Evolutionary conservation across 768 basidiomycete species (phyloP).

Genomic region (Rhizopogon rudus): DNA sequence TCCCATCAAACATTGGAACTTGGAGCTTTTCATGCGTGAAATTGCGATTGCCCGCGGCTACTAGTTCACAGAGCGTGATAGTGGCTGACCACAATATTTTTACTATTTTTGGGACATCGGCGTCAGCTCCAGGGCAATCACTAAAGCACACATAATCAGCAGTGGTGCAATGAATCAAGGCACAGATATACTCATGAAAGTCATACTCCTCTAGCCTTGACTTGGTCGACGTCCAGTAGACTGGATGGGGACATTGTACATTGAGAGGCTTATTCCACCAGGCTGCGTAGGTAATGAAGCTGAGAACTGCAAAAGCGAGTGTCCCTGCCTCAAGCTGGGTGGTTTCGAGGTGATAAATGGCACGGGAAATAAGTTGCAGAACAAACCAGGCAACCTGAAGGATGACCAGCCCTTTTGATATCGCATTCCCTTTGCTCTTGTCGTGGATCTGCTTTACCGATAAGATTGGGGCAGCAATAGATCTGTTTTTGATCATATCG

Average conservation of each 20-base stretch:
- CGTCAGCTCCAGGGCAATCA: fast-evolving
- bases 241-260: slow-evolving; percentile 14
- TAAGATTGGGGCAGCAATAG: not conserved
- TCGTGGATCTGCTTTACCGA: slow-evolving; percentile 14
- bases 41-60: too few species aligned
- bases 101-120: too few species aligned
- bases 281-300: slow-evolving; percentile 22
- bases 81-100: too few species aligned
- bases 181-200: not conserved
- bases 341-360: slow-evolving; percentile 18
- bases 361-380: slow-evolving; percentile 25
- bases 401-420: slow-evolving; percentile 30
- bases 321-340: slow-evolving; percentile 34
- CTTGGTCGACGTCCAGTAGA: not conserved
- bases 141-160: not conserved
- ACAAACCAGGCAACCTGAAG: slow-evolving; percentile 33
- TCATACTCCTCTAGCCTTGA: not conserved
- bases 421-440: slow-evolving; percentile 27
- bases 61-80: too few species aligned
- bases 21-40: too few species aligned
- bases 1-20: not conserved
- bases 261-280: slow-evolving; percentile 39
- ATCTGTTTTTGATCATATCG: not conserved
- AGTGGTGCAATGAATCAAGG: not conserved
- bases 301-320: slow-evolving; percentile 27